A percentile compares a stretch with the other conserved stretches of the same genome.
Conservation (phyloP, 192 early-diverging fungal genomes). For the Phycomyces blakesleeanus region DNA sequence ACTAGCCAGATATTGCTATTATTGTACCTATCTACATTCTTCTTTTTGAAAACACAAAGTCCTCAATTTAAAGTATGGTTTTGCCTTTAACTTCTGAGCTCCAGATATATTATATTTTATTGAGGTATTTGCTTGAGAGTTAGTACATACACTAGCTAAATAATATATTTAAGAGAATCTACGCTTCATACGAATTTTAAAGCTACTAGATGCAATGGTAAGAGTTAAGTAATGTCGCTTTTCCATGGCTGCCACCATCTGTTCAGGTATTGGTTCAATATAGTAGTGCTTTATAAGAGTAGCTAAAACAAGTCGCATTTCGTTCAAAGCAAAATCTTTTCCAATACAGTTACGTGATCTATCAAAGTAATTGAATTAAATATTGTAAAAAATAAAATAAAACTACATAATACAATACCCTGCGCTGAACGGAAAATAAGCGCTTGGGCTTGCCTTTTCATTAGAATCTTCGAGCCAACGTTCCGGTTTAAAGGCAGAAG, state of each 20-base stretch:
- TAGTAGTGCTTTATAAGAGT: constrained; percentile 40
- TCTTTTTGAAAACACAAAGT: too few relatives aligned
- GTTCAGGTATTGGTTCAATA: constrained; percentile 30
- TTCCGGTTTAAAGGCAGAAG: constrained; percentile 46
- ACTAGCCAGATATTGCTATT: too few relatives aligned
- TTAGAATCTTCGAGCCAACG: constrained; percentile 44
- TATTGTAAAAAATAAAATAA: too few relatives aligned
- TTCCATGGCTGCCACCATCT: constrained; percentile 11
- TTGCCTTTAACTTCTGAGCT: too few relatives aligned
- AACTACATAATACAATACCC: too few relatives aligned
- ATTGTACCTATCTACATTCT: too few relatives aligned
- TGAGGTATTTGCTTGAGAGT: too few relatives aligned
- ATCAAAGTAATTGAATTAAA: constrained; percentile 23
- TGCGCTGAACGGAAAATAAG: constrained; percentile 48
- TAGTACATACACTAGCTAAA: too few relatives aligned
- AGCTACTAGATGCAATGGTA: neutral
- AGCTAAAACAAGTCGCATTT: constrained; percentile 42
- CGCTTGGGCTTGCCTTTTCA: constrained; percentile 19
- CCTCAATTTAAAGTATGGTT: too few relatives aligned
- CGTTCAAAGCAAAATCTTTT: constrained; percentile 45
- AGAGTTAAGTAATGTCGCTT: constrained; percentile 10
- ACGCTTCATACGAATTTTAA: neutral
- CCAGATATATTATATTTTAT: too few relatives aligned
- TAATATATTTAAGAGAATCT: too few relatives aligned
- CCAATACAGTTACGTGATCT: constrained; percentile 48